phyloP scores from a whole-genome alignment of 306 rosid genomes.

The Medicago lupulina region DNA sequence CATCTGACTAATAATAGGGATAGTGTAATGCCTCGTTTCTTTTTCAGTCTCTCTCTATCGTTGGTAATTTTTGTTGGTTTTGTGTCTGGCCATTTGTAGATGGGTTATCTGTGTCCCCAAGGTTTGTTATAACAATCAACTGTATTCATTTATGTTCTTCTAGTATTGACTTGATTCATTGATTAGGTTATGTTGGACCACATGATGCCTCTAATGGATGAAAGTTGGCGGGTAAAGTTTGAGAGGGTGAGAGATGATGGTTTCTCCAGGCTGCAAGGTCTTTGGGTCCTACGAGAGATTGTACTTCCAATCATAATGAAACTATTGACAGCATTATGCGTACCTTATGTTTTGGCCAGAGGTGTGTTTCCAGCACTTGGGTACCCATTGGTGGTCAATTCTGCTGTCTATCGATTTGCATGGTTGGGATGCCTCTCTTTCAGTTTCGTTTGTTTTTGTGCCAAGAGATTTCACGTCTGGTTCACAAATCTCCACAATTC shows the following conservation, averaged over 20 bases:
- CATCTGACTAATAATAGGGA: constrained; percentile 28
- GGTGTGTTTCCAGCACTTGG: constrained; percentile 94
- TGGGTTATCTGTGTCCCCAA: not conserved
- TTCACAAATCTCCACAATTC: constrained; percentile 98
- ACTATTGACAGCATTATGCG: constrained; percentile 90
- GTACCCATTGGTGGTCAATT: constrained; percentile 90
- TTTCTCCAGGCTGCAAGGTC: constrained; percentile 94
- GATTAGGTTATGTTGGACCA: constrained; percentile 96
- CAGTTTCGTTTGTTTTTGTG: constrained; percentile 87
- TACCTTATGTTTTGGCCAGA: constrained; percentile 89
- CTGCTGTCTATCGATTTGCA: constrained; percentile 97
- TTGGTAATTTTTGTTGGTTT: constrained; percentile 10
- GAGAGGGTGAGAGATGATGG: constrained; percentile 98
- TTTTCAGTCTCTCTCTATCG: not conserved
- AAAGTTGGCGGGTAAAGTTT: constrained; percentile 92
- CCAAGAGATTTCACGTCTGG: constrained; percentile 97
- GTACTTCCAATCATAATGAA: constrained; percentile 95
- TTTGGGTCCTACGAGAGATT: constrained; percentile 96
- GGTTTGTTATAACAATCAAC: constrained; percentile 5
- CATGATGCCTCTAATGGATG: constrained; percentile 96
- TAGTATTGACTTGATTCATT: constrained; percentile 39
- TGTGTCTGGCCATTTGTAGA: not conserved
- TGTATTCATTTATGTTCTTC: constrained; percentile 15
- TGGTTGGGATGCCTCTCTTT: constrained; percentile 95
- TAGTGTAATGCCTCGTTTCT: not conserved